Evolutionary conservation across 768 basidiomycete genomes (phyloP).

Genomic region (Melanogaster broomeanus): DNA sequence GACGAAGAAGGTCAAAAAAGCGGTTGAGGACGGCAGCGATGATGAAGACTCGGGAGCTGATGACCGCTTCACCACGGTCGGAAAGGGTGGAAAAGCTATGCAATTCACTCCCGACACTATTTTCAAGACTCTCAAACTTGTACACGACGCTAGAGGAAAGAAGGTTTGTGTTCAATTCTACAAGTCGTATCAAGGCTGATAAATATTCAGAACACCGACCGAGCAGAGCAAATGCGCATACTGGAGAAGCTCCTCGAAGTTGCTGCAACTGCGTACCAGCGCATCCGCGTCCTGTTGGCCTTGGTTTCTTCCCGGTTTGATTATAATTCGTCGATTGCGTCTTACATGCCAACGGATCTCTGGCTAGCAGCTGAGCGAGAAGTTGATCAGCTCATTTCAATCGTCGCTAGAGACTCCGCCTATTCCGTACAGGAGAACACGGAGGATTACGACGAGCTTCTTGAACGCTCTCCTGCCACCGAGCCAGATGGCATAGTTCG

Average conservation of each 20-base stretch:
- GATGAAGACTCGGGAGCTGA: conserved; percentile 41
- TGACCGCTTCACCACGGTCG: conserved; percentile 88
- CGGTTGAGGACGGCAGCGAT: conserved; percentile 39
- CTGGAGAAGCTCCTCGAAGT: conserved; percentile 86
- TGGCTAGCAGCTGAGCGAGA: conserved; percentile 89
- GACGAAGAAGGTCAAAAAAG: conserved; percentile 39
- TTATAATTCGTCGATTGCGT: conserved; percentile 85
- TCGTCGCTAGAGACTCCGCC: conserved; percentile 66
- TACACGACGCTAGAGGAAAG: conserved; percentile 94
- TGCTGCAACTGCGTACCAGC: conserved; percentile 86
- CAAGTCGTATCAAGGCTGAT: background rate
- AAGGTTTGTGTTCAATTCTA: conserved; percentile 59
- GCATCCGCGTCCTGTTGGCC: conserved; percentile 91
- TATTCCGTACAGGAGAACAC: conserved; percentile 88
- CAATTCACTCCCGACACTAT: conserved; percentile 83
- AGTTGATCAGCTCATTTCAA: conserved; percentile 83
- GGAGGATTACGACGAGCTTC: conserved; percentile 89
- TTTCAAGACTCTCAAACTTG: conserved; percentile 87
- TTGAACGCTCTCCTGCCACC: conserved; percentile 75
- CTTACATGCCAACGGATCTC: conserved; percentile 89
- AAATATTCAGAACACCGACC: conserved; percentile 85
- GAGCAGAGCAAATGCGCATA: conserved; percentile 90
- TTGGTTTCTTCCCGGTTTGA: conserved; percentile 95
- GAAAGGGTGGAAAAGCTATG: conserved; percentile 83
- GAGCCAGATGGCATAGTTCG: conserved; percentile 76